Conservation (phyloP, 441 rosid genomes). For the Gossypium gossypioides region DNA sequence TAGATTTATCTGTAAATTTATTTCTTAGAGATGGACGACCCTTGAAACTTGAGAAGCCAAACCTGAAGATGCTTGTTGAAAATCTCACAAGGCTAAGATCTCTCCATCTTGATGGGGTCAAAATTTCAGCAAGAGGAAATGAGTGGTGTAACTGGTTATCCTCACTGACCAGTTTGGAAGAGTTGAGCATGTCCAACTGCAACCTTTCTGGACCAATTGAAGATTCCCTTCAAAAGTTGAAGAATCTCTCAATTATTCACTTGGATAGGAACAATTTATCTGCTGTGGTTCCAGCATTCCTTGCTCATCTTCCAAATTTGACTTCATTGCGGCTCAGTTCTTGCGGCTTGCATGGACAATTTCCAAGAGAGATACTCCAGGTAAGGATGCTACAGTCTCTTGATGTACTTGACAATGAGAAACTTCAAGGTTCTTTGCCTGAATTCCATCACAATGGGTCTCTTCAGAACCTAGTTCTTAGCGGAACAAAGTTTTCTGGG, state of each 20-base stretch:
- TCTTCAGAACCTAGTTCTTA: not conserved
- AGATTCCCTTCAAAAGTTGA: slow-evolving; percentile 20
- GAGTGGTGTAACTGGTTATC: not conserved
- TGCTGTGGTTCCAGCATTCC: slow-evolving; percentile 23
- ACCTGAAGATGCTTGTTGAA: slow-evolving; percentile 18
- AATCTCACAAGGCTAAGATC: slow-evolving; percentile 22
- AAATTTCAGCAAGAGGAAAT: slow-evolving; percentile 18
- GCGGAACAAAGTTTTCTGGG: not conserved
- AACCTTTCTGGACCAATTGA: slow-evolving; percentile 35
- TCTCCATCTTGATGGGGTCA: slow-evolving; percentile 38
- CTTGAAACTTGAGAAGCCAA: slow-evolving; percentile 25
- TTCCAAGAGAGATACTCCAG: slow-evolving; percentile 29
- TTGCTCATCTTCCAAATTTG: slow-evolving; percentile 19
- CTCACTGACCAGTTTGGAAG: slow-evolving; percentile 20
- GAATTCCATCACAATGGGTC: not conserved
- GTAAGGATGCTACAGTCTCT: slow-evolving; percentile 19
- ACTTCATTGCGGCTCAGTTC: slow-evolving; percentile 16
- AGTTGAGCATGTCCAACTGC: slow-evolving; percentile 37
- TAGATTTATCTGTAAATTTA: slow-evolving; percentile 25
- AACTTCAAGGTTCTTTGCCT: slow-evolving; percentile 20
- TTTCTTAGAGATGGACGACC: not conserved
- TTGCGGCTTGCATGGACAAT: slow-evolving; percentile 16
- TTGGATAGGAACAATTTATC: slow-evolving; percentile 24
- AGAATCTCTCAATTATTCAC: slow-evolving; percentile 21
- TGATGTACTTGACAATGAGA: slow-evolving; percentile 9